Conservation (phyloP, 768 basidiomycete genomes). For the Tylopilus intermedius region DNA sequence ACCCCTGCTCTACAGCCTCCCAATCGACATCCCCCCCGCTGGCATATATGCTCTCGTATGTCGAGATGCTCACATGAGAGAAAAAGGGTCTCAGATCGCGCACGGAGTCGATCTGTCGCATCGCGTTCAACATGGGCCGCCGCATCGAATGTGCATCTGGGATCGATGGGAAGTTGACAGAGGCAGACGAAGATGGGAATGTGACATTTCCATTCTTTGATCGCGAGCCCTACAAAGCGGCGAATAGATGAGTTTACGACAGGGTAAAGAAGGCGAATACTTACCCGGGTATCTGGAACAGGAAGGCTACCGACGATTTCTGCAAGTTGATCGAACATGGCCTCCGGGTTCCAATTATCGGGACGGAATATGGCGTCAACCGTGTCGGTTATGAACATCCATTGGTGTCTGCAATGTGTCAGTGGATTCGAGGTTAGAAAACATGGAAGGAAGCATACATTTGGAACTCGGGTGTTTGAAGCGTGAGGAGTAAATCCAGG, state of each 20-base stretch:
- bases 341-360: slow-evolving; percentile 75
- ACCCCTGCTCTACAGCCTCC: slow-evolving; percentile 77
- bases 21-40: slow-evolving; percentile 81
- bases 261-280: not conserved
- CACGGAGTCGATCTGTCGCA: slow-evolving; percentile 78
- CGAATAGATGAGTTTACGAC: not conserved
- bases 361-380: slow-evolving; percentile 91
- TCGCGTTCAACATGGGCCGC: slow-evolving; percentile 61
- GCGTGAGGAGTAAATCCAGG: slow-evolving; percentile 82
- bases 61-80: slow-evolving; percentile 78
- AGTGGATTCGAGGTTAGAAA: not conserved
- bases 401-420: slow-evolving; percentile 67
- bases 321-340: slow-evolving; percentile 86
- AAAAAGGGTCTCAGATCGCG: slow-evolving; percentile 89
- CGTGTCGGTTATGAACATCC: slow-evolving; percentile 98
- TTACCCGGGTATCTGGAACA: slow-evolving; percentile 31
- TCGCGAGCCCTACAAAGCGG: slow-evolving; percentile 19
- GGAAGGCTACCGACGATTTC: slow-evolving; percentile 76
- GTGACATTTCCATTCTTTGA: slow-evolving; percentile 19
- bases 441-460: slow-evolving; percentile 49
- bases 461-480: slow-evolving; percentile 97
- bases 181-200: slow-evolving; percentile 20
- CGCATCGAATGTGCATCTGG: slow-evolving; percentile 51
- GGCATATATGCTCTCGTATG: slow-evolving; percentile 87
- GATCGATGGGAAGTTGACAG: slow-evolving; percentile 25